Percentiles rank a stretch among this genome's conserved stretches.
Evolutionary conservation across 2,329 filamentous ascomycete genomes (phyloP).

Genomic region (Ophiocordyceps camponoti-saundersi): DNA sequence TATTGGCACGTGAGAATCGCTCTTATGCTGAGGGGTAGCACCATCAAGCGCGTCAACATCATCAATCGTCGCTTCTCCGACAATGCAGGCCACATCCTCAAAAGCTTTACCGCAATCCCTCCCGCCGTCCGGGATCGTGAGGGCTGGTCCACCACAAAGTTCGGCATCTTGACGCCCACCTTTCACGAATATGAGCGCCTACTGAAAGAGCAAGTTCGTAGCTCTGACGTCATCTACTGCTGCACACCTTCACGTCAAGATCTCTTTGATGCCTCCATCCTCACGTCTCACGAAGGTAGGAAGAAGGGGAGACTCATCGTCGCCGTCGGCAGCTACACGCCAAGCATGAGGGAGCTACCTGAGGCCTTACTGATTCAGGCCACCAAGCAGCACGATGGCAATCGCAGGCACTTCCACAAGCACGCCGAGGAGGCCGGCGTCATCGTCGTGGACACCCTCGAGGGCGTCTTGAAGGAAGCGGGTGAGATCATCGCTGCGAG

Average conservation of each 20-base stretch:
- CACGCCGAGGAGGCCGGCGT: constrained; percentile 46
- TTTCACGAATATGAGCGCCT: constrained; percentile 53
- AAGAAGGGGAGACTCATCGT: constrained; percentile 56
- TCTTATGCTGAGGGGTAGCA: constrained; percentile 50
- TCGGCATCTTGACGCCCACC: constrained; percentile 48
- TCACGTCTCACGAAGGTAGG: constrained; percentile 55
- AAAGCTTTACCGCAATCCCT: constrained; percentile 27
- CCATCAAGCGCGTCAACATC: constrained; percentile 66
- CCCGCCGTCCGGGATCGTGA: constrained; percentile 30
- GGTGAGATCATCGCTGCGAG: constrained; percentile 74
- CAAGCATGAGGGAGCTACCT: constrained; percentile 69
- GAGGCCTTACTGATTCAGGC: constrained; percentile 55
- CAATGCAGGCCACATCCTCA: constrained; percentile 32
- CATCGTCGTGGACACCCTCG: constrained; percentile 59
- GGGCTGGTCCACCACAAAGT: constrained; percentile 50
- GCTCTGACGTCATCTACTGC: constrained; percentile 71
- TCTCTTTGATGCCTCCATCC: constrained; percentile 55
- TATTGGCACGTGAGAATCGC: constrained; percentile 89
- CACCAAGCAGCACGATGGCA: constrained; percentile 23
- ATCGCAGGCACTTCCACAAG: constrained; percentile 46
- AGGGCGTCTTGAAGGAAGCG: constrained; percentile 65
- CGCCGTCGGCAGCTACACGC: constrained; percentile 52
- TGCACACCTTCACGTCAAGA: constrained; percentile 63
- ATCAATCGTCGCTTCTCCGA: constrained; percentile 59
- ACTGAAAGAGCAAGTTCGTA: constrained; percentile 51